Percentiles rank a stretch among this genome's conserved stretches.
These are phyloP conservation scores for Geranium incanum DNA, from an alignment of 441 rosid species.

Conservation along the genomic window DNA sequence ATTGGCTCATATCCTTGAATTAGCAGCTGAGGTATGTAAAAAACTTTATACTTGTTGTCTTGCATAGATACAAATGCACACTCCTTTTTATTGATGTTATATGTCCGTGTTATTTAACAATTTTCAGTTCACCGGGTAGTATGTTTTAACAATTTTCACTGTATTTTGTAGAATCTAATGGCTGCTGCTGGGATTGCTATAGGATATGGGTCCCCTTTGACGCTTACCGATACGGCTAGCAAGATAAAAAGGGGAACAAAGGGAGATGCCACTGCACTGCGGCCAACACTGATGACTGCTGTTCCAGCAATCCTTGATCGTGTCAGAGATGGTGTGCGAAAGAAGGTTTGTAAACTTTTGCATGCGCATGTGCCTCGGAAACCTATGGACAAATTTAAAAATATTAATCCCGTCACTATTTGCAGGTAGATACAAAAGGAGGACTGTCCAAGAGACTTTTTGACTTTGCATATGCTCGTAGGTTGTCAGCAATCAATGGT, in stretches of 20 bases:
- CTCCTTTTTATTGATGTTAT: neutral
- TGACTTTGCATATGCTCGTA: conserved; percentile 83
- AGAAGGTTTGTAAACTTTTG: conserved; percentile 49
- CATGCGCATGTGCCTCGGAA: neutral
- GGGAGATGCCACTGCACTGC: conserved; percentile 75
- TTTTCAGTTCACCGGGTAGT: neutral
- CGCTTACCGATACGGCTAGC: conserved; percentile 90
- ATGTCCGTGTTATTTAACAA: too few species aligned
- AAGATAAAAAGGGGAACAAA: conserved; percentile 84
- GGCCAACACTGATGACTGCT: conserved; percentile 91
- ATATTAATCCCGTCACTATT: neutral
- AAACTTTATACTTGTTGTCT: neutral
- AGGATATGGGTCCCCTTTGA: conserved; percentile 92
- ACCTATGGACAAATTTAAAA: neutral
- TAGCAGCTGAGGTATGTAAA: conserved; percentile 78
- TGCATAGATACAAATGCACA: conserved; percentile 4
- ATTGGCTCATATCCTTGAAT: conserved; percentile 90
- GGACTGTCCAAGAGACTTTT: conserved; percentile 73
- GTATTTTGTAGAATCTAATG: conserved; percentile 53
- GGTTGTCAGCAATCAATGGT: conserved; percentile 83
- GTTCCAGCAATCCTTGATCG: conserved; percentile 99
- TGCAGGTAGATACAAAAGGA: conserved; percentile 78
- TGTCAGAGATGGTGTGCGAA: conserved; percentile 89
- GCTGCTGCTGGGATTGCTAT: conserved; percentile 83
- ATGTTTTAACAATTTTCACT: conserved; percentile 10